phyloP scores from a whole-genome alignment of 257 asterid genomes.

The Ocimum tenuiflorum region DNA sequence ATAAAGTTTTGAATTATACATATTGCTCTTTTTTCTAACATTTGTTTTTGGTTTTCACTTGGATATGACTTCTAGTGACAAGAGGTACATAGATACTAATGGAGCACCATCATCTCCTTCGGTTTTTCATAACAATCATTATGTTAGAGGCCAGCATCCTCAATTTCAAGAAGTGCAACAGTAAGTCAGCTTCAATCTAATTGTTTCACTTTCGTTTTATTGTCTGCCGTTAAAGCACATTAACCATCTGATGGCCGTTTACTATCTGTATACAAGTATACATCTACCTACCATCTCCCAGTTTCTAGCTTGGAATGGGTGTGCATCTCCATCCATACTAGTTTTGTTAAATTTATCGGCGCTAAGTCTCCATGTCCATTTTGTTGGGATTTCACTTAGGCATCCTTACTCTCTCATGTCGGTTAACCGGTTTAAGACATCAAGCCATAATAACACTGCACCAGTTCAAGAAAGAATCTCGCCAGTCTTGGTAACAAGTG shows the following conservation, averaged over 20 bases:
- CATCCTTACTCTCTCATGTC: conserved; percentile 31
- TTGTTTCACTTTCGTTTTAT: not conserved
- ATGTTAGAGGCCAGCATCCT: conserved; percentile 32
- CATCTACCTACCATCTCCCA: not conserved
- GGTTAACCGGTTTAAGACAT: conserved; percentile 34
- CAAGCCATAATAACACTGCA: conserved; percentile 28
- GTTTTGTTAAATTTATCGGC: not conserved
- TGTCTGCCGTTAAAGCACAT: conserved; percentile 5
- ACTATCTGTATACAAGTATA: conserved; percentile 9
- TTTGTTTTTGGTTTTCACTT: conserved; percentile 31
- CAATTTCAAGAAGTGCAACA: conserved; percentile 34
- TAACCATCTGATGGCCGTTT: not conserved
- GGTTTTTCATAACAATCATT: conserved; percentile 34
- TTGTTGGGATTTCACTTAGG: conserved; percentile 37
- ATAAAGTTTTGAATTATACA: not conserved
- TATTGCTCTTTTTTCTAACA: conserved; percentile 4
- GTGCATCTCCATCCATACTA: not conserved
- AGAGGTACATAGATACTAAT: conserved; percentile 26
- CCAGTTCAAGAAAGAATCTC: conserved; percentile 33
- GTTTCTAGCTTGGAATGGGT: not conserved
- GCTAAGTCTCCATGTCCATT: conserved; percentile 1
- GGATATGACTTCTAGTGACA: conserved; percentile 29
- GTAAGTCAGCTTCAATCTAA: conserved; percentile 35
- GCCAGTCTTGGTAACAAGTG: conserved; percentile 22
- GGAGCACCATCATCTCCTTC: conserved; percentile 36